Evolutionary conservation across 164 flowering plant species (phyloP), one percentile per base, ranked within the genome.

Genomic region (Nymphaea colorata): DNA sequence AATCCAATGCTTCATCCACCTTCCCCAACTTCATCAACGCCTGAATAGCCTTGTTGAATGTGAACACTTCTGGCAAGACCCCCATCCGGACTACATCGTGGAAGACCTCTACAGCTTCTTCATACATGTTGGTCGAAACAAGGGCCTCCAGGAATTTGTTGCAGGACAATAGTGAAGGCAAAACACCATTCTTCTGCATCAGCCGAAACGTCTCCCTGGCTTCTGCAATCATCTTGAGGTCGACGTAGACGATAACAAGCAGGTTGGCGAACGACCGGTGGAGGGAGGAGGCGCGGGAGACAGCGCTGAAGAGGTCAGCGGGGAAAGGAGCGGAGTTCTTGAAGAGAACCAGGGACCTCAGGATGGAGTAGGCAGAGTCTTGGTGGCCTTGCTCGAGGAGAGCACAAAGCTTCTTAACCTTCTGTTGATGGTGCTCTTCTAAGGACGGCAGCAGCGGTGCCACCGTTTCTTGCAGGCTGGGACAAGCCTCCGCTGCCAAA

Each of bases 11-110:
- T 70, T 65, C 76, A 6, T 75, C 68, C 76, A 87, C 67, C 62
- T 89, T 81, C 61, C 87, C 82, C 67, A 84, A 41, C 67, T 83
- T 86, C 68, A 84, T 91, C 2, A 87, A 85, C 2, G 90, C 83
- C 70, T 86, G 83, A 11, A 91, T 66, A 3, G 93, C 95, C 70
- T 88, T 91, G 60, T 83, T 86, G 69, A 80, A 86, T 12, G 75
- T 72, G 57, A 82, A 82, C 44, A 41, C 73, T 66, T 82, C 84
- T 0, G 77, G 76, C 57, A 73, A 64, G 69, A 83, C 53, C 36
- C 85, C 86, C 41, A 67, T 67, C 64, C 68, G 68, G 7, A 79
- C 66, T 6, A 77, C 69, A 36, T 80, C 80, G 11, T 51, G n/a
- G 72, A 83, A 81, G 41, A 85, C 51, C 43, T 70, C 64, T 43